These are phyloP conservation scores for Starmerella bombi DNA, from an alignment of 805 yeast species.

Conservation along the genomic window DNA sequence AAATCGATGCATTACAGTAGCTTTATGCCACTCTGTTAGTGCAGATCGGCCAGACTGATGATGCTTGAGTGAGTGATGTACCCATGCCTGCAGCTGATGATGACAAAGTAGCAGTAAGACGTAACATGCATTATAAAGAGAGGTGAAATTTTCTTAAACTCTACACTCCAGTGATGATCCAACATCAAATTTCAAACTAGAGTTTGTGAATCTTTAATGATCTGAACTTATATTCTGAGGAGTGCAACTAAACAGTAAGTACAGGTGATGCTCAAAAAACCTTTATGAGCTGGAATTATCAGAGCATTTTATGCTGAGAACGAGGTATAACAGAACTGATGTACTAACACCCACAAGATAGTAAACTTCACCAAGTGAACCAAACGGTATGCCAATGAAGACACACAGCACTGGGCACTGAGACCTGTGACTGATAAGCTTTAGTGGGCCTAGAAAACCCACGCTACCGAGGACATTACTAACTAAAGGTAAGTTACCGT, in stretches of 20 bases:
- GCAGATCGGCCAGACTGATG: no score
- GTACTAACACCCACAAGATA: constrained; percentile 16
- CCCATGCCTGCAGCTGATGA: no score
- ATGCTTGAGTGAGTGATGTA: no score
- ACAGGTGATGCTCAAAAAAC: constrained; percentile 37
- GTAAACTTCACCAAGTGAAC: neutral
- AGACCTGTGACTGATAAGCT: constrained; percentile 87
- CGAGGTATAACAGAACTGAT: constrained; percentile 34
- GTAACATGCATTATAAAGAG: neutral
- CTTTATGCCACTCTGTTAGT: no score
- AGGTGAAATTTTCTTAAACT: constrained; percentile 2
- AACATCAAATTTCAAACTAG: constrained; percentile 46
- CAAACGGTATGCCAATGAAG: constrained; percentile 41
- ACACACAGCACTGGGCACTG: constrained; percentile 99
- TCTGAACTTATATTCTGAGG: constrained; percentile 31
- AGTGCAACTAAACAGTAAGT: constrained; percentile 17
- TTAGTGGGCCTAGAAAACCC: constrained; percentile 98
- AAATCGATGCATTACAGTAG: no score
- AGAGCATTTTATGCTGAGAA: constrained; percentile 69
- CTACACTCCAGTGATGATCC: constrained; percentile 32
- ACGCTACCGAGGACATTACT: constrained; percentile 52
- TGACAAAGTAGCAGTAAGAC: no score
- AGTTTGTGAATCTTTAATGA: constrained; percentile 49
- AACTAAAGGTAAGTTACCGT: constrained; percentile 25
- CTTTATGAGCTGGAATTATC: constrained; percentile 97